phyloP scores from a whole-genome alignment of 495 filamentous ascomycete species.

The Neurospora hispaniola region DNA sequence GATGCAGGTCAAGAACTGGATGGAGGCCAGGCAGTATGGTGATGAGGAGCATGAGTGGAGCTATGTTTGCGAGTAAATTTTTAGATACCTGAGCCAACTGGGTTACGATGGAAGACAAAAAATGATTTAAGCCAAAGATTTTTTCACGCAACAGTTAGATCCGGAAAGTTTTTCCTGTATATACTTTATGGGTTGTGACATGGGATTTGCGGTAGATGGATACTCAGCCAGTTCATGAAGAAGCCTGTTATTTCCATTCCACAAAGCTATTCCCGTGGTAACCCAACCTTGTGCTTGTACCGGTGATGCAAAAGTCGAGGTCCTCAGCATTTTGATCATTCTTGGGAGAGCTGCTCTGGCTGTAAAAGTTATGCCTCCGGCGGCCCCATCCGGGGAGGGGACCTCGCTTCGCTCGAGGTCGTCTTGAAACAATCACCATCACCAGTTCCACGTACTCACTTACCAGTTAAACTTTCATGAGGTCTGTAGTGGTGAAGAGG shows the following conservation, averaged over 20 bases:
- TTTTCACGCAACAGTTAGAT: too few species aligned
- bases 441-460: too few species aligned
- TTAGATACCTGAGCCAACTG: not conserved
- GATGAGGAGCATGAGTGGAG: slow-evolving; percentile 86
- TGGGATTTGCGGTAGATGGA: not conserved
- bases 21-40: slow-evolving; percentile 88
- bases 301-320: not conserved
- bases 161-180: not conserved
- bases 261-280: too few species aligned
- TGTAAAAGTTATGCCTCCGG: too few species aligned
- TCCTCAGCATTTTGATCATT: not conserved
- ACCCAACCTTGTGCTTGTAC: not conserved
- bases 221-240: not conserved
- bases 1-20: slow-evolving; percentile 85
- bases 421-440: too few species aligned
- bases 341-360: too few species aligned
- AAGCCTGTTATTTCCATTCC: not conserved
- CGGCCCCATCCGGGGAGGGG: not conserved
- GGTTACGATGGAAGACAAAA: not conserved
- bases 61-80: slow-evolving; percentile 27
- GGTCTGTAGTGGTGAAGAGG: too few species aligned
- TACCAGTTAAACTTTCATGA: too few species aligned
- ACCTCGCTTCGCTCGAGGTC: not conserved
- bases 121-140: not conserved
- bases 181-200: not conserved